Base-by-base conservation (phyloP, 1,284 basidiomycete species). In the Wolfiporia cocos region DNA sequence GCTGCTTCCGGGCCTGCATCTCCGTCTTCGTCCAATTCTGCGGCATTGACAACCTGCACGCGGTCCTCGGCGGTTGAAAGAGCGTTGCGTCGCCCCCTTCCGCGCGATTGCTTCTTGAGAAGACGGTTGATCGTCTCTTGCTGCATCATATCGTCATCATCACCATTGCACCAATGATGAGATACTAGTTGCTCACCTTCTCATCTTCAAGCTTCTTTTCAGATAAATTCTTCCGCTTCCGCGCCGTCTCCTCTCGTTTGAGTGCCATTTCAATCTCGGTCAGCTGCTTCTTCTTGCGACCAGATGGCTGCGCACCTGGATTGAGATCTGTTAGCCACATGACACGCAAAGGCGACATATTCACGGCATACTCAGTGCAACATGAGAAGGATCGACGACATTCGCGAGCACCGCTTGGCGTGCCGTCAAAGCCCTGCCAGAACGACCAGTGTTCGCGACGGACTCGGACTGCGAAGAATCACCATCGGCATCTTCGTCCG, bases 161-260 rank as follows among this genome's bases (percentile, higher is more conserved):
- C 26, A 28, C 7, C 9, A 28, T 28, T 28, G 14, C n/a, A 15
- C 35, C 9, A 4, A 19, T 7, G 3, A 38, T 38, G 42, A 35
- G 22, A 29, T 7, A 19, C 39, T 12, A 21, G 32, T n/a, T 40
- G 58, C 65, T 31, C 45, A 83, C 90, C 76, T 94, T 94, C 61
- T 95, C 92, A 54, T 95, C 92, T 58, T 94, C 89, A 17, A 92
- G 70, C 61, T 88, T 90, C 71, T 93, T 92, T 63, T 93, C 92
- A 15, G 78, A 83, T 47, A 93, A 70, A 52, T 93, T 87, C 55
- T 82, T 87, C 34, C 92, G 73, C 58, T 92, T 87, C 23, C 91
- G 71, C 0, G 91, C 89, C 0, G 83, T 90, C 64, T 95, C 92
- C 58, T 92, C 89, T 22, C 87, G 72, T 37, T 85, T 76, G 14